Percentiles rank a stretch among this genome's conserved stretches.
These are phyloP conservation scores for Protostelium mycophagum DNA, from an alignment of 78 protist species.

Conservation along the genomic window DNA sequence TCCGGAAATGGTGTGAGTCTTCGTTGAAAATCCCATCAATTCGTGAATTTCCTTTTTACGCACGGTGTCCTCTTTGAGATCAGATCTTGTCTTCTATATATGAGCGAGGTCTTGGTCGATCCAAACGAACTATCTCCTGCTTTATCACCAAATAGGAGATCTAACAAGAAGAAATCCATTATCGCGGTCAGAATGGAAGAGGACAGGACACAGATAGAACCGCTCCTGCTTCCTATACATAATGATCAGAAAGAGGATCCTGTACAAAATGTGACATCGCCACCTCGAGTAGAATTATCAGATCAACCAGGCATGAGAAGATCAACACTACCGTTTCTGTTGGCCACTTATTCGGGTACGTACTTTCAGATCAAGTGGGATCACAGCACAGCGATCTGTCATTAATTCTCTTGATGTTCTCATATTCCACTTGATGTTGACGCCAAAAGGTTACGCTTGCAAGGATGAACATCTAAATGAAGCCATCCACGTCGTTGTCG, in stretches of 20 bases:
- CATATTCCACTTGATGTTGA: background rate
- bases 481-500: background rate
- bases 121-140: too few relatives aligned
- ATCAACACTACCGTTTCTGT: background rate
- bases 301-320: background rate
- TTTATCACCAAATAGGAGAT: too few relatives aligned
- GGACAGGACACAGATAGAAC: background rate
- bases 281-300: background rate
- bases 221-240: background rate
- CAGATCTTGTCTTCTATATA: too few relatives aligned
- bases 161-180: too few relatives aligned
- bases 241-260: background rate
- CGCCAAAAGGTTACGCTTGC: background rate
- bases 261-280: background rate
- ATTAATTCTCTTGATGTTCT: background rate
- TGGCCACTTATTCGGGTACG: background rate
- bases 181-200: background rate
- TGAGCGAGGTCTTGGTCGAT: too few relatives aligned
- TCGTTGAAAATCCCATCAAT: too few relatives aligned
- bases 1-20: too few relatives aligned
- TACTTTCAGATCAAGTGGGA: too few relatives aligned
- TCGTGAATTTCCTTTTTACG: too few relatives aligned
- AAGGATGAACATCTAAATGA: background rate
- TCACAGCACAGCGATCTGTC: background rate
- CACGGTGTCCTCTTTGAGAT: too few relatives aligned